Conservation (phyloP, 2,329 filamentous ascomycete species). For the Parascedosporium putredinis region DNA sequence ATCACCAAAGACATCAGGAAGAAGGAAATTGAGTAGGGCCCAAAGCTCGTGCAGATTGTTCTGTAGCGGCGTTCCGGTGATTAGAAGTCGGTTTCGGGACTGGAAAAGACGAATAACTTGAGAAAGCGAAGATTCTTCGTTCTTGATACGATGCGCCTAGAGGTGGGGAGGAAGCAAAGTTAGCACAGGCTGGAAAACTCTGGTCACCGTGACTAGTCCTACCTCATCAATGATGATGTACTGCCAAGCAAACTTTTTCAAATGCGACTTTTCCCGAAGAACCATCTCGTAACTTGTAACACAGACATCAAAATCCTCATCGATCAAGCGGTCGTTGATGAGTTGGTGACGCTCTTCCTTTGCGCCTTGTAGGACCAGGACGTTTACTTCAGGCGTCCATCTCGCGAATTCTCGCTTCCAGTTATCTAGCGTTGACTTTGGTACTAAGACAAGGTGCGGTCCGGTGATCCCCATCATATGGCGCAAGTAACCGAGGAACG, state of each 20-base stretch:
- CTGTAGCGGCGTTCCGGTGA: conserved; percentile 92
- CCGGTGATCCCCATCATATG: conserved; percentile 84
- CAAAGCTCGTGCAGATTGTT: conserved; percentile 98
- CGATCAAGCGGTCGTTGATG: conserved; percentile 83
- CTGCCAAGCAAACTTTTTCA: conserved; percentile 98
- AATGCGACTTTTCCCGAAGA: conserved; percentile 80
- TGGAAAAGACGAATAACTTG: conserved; percentile 95
- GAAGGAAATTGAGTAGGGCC: conserved; percentile 91
- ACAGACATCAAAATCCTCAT: conserved; percentile 95
- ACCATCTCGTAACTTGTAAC: conserved; percentile 99
- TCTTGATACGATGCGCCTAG: conserved; percentile 89
- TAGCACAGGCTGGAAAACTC: conserved; percentile 6
- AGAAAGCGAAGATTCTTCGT: conserved; percentile 92
- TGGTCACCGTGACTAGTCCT: conserved; percentile 4
- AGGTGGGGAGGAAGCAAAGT: neutral
- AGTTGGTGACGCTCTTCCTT: conserved; percentile 86
- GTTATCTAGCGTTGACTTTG: conserved; percentile 96
- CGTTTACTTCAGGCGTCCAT: conserved; percentile 94
- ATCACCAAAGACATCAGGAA: conserved; percentile 97
- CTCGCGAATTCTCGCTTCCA: conserved; percentile 90
- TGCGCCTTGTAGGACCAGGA: conserved; percentile 84
- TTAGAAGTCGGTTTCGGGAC: conserved; percentile 87
- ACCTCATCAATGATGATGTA: conserved; percentile 97
- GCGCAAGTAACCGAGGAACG: conserved; percentile 88
- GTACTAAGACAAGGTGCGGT: conserved; percentile 83